Conservation (phyloP, 805 yeast genomes). For the Myxozyma geophila region DNA sequence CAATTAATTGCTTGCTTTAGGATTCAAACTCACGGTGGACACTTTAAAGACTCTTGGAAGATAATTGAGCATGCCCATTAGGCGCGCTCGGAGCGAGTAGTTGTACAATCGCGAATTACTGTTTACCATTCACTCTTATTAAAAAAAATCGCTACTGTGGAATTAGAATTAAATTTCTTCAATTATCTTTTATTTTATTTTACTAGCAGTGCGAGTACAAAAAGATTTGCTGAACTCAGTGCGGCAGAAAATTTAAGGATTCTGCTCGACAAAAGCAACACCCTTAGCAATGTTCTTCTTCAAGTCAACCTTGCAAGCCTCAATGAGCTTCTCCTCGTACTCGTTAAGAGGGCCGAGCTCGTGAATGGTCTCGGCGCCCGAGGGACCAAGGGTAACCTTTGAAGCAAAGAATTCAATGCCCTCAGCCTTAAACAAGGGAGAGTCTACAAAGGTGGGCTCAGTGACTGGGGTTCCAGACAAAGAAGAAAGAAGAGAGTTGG, state of each 20-base stretch:
- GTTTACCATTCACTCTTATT: background rate
- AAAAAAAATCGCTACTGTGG: background rate
- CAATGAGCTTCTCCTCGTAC: slow-evolving; percentile 84
- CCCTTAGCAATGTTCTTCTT: slow-evolving; percentile 93
- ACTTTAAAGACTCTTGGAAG: background rate
- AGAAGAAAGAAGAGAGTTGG: slow-evolving; percentile 55
- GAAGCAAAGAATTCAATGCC: slow-evolving; percentile 98
- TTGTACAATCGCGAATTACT: too few relatives aligned
- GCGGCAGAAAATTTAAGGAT: slow-evolving; percentile 38
- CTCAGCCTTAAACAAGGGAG: slow-evolving; percentile 79
- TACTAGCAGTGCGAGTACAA: background rate
- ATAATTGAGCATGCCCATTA: background rate
- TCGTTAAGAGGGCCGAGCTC: slow-evolving; percentile 68
- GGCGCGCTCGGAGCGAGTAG: background rate
- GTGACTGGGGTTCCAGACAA: slow-evolving; percentile 53
- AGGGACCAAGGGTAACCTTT: slow-evolving; percentile 85
- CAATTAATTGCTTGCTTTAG: too few relatives aligned
- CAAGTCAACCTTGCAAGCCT: slow-evolving; percentile 84
- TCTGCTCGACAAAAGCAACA: slow-evolving; percentile 69
- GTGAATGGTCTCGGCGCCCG: slow-evolving; percentile 71
- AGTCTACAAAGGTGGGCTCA: slow-evolving; percentile 64
- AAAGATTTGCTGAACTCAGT: background rate
- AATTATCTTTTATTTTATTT: too few relatives aligned
- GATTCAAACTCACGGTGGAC: too few relatives aligned
- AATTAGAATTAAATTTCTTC: background rate